Conservation (phyloP, 2,329 filamentous ascomycete genomes). For the Ceratocystis destructans region DNA sequence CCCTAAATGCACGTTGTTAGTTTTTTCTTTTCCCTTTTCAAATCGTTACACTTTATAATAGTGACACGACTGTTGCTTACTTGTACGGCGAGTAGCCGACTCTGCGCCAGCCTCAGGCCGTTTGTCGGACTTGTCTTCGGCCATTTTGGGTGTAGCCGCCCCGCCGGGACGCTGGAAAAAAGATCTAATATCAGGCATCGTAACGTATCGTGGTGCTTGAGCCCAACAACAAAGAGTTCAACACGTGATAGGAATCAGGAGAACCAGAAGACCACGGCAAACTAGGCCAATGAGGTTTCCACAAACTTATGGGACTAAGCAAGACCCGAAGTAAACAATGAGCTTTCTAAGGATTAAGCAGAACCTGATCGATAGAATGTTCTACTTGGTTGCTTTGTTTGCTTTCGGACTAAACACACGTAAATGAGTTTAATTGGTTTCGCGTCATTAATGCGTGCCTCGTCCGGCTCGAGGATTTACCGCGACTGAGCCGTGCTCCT, state of each 20-base stretch:
- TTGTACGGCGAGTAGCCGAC: constrained; percentile 27
- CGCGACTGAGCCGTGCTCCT: constrained; percentile 3
- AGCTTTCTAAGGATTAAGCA: neutral
- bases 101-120: constrained; percentile 30
- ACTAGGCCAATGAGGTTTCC: neutral
- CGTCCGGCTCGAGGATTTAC: neutral
- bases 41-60: no score
- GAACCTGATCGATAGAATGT: neutral
- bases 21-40: neutral
- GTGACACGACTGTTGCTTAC: constrained; percentile 25
- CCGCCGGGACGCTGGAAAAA: constrained; percentile 74
- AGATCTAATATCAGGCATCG: constrained; percentile 60
- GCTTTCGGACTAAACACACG: neutral
- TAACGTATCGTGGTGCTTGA: neutral
- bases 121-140: constrained; percentile 34
- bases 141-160: constrained; percentile 36
- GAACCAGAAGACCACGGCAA: neutral
- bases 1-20: constrained; percentile 27
- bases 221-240: neutral
- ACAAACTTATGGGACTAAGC: neutral
- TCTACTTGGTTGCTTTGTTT: neutral
- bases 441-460: constrained; percentile 14
- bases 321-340: neutral
- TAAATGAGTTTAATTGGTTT: constrained; percentile 16
- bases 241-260: neutral